These are phyloP conservation scores for Leccinum rimulosum DNA, from an alignment of 768 basidiomycete genomes.

Conservation along the genomic window DNA sequence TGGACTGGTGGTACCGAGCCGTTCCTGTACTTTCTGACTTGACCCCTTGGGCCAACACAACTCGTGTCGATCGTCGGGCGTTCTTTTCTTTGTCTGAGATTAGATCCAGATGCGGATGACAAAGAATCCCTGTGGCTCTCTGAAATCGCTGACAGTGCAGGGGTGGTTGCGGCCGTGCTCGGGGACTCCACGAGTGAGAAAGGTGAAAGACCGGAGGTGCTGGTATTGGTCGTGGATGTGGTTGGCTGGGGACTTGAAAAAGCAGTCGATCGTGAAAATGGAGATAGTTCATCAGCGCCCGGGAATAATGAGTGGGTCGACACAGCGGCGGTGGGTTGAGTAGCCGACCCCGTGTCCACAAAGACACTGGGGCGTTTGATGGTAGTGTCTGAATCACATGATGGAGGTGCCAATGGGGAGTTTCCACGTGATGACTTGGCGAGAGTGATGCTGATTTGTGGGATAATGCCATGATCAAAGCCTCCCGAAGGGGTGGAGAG, in stretches of 20 bases:
- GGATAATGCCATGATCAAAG: constrained; percentile 21
- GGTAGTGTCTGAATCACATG: constrained; percentile 28
- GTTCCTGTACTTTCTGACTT: constrained; percentile 31
- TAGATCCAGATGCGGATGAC: constrained; percentile 13
- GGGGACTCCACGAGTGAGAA: constrained; percentile 29
- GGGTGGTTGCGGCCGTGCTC: constrained; percentile 27
- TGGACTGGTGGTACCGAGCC: constrained; percentile 32
- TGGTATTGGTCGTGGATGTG: constrained; percentile 20
- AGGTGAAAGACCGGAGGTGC: constrained; percentile 24
- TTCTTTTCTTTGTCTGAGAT: constrained; percentile 26
- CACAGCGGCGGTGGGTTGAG: constrained; percentile 17
- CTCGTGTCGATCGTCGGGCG: constrained; percentile 34
- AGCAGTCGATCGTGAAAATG: constrained; percentile 16
- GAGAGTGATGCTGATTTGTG: constrained; percentile 31
- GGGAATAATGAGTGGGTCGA: constrained; percentile 14
- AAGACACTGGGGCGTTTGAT: constrained; percentile 29
- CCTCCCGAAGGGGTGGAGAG: constrained; percentile 13
- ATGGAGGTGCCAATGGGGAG: constrained; percentile 23
- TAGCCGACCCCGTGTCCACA: constrained; percentile 27
- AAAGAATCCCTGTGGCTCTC: constrained; percentile 13
- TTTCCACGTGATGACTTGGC: constrained; percentile 30
- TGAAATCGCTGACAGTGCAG: constrained; percentile 23
- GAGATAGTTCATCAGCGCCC: constrained; percentile 23
- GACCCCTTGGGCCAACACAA: constrained; percentile 31
- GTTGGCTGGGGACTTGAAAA: constrained; percentile 26